Conservation (phyloP, 2,329 filamentous ascomycete genomes). For the Biscogniauxia sp. region DNA sequence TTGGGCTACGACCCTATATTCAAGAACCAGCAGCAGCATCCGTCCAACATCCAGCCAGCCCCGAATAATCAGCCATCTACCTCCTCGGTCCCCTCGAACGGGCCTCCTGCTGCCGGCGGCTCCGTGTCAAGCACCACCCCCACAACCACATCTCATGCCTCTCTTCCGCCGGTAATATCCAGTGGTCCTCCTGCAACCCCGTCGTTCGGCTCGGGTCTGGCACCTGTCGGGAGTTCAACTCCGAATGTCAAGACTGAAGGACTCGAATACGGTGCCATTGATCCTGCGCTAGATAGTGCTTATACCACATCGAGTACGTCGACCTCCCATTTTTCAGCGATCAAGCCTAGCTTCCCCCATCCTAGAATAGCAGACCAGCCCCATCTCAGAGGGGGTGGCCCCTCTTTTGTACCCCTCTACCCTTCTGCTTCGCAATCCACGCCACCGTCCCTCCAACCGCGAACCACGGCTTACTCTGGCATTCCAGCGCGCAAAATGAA, state of each 20-base stretch:
- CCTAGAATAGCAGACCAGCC: conserved; percentile 37
- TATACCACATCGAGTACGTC: conserved; percentile 37
- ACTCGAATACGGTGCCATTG: conserved; percentile 62
- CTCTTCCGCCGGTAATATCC: conserved; percentile 28
- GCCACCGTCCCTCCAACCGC: conserved; percentile 30
- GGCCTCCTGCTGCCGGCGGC: conserved; percentile 22
- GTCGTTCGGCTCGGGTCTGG: conserved; percentile 31
- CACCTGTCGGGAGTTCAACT: conserved; percentile 32
- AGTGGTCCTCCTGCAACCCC: conserved; percentile 25
- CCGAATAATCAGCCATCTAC: conserved; percentile 45
- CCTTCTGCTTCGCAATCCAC: conserved; percentile 26
- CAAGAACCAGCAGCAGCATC: conserved; percentile 58
- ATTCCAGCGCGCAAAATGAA: conserved; percentile 62
- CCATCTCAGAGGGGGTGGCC: conserved; percentile 51
- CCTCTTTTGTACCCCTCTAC: conserved; percentile 38
- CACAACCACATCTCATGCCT: conserved; percentile 19
- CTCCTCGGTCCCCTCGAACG: conserved; percentile 27
- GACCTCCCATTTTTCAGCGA: conserved; percentile 31
- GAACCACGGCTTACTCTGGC: conserved; percentile 42
- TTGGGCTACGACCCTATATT: conserved; percentile 86
- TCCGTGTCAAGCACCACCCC: conserved; percentile 12
- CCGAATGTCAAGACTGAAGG: conserved; percentile 37
- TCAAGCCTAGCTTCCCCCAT: conserved; percentile 25
- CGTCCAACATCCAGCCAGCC: conserved; percentile 70
- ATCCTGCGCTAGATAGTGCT: conserved; percentile 60